phyloP scores from a whole-genome alignment of 345 rosid genomes.

The Salix viminalis region DNA sequence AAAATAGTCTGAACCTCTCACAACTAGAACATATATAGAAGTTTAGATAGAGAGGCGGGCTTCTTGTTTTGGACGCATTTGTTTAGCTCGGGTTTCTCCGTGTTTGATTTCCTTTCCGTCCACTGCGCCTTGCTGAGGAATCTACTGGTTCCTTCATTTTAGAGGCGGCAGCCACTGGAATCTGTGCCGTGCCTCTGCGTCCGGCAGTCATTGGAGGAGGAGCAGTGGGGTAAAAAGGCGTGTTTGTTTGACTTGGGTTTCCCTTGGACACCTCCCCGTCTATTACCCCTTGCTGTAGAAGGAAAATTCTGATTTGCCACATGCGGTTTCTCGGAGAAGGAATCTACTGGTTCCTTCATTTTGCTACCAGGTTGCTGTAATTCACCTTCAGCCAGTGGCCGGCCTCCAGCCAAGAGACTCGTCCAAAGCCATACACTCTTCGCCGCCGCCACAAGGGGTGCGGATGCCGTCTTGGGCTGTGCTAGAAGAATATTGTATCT shows the following conservation, averaged over 20 bases:
- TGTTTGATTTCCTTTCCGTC: too few species aligned
- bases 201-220: slow-evolving; percentile 15
- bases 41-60: too few species aligned
- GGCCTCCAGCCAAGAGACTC: slow-evolving; percentile 61
- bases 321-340: slow-evolving; percentile 5
- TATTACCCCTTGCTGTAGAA: slow-evolving; percentile 12
- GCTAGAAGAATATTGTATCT: slow-evolving; percentile 87
- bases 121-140: background rate
- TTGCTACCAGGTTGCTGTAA: slow-evolving; percentile 39
- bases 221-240: slow-evolving; percentile 3
- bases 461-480: slow-evolving; percentile 70
- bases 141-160: slow-evolving; percentile 18
- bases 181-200: slow-evolving; percentile 14
- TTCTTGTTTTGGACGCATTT: too few species aligned
- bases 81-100: too few species aligned
- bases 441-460: slow-evolving; percentile 74
- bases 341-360: slow-evolving; percentile 17
- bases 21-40: too few species aligned
- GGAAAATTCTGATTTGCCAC: slow-evolving; percentile 28
- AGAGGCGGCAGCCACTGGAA: slow-evolving; percentile 13
- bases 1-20: too few species aligned
- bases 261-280: slow-evolving; percentile 15
- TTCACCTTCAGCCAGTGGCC: slow-evolving; percentile 47
- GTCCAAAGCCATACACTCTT: slow-evolving; percentile 88
- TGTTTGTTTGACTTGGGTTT: slow-evolving; percentile 12